These are phyloP conservation scores for Blastomyces gilchristii DNA, from an alignment of 2,329 filamentous ascomycete species.

Conservation along the genomic window DNA sequence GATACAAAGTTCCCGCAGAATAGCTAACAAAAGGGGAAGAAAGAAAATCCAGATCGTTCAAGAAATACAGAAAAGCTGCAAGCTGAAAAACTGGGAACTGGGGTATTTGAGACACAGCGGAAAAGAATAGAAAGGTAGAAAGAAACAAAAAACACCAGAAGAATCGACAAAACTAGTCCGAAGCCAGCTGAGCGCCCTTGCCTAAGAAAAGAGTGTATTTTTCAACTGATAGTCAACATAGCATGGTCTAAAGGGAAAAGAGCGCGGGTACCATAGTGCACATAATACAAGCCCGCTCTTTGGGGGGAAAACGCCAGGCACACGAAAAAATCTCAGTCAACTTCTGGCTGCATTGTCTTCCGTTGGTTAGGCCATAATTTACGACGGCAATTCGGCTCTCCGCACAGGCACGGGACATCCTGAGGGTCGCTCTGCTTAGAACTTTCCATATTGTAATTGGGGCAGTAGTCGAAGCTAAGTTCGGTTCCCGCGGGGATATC, in stretches of 20 bases:
- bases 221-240: background rate
- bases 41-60: background rate
- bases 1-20: background rate
- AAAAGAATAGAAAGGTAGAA: background rate
- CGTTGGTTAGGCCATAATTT: constrained; percentile 35
- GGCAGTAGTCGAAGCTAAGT: constrained; percentile 41
- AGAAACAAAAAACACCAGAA: background rate
- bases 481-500: constrained; percentile 35
- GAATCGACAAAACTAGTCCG: background rate
- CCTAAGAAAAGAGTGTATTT: background rate
- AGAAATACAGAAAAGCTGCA: background rate
- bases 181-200: background rate
- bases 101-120: background rate
- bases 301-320: background rate
- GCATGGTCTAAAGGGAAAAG: background rate
- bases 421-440: constrained; percentile 25
- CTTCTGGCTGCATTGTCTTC: constrained; percentile 21
- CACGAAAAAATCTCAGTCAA: background rate
- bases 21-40: background rate
- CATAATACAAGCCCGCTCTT: background rate
- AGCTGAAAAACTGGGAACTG: background rate
- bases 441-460: constrained; percentile 19
- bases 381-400: constrained; percentile 34
- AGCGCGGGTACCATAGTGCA: background rate
- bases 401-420: constrained; percentile 36